phyloP scores from a whole-genome alignment of 257 asterid species.

The Salvia hispanica region DNA sequence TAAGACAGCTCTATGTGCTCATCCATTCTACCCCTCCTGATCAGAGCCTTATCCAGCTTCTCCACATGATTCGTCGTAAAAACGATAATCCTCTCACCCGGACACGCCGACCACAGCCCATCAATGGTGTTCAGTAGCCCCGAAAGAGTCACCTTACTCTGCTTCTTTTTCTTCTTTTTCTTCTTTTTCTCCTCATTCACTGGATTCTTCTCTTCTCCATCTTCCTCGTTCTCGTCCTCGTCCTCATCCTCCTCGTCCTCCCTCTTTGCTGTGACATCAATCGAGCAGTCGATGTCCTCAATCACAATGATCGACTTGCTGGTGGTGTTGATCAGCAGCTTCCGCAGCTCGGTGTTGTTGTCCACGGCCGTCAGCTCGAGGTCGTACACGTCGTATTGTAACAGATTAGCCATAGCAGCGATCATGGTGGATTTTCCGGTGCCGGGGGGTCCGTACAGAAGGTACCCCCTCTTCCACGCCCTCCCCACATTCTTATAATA shows the following conservation, averaged over 20 bases:
- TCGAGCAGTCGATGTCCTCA: conserved; percentile 63
- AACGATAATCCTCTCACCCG: conserved; percentile 50
- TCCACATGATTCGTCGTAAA: conserved; percentile 59
- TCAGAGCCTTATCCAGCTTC: conserved; percentile 61
- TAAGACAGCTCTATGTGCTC: conserved; percentile 53
- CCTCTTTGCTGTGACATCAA: conserved; percentile 54
- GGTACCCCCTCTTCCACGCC: conserved; percentile 66
- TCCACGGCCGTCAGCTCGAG: conserved; percentile 47
- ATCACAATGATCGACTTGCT: conserved; percentile 51
- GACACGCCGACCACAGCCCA: conserved; percentile 70
- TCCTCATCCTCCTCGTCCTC: not conserved
- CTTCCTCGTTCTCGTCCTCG: not conserved
- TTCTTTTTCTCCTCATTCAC: too few relatives aligned
- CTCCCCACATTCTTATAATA: conserved; percentile 57
- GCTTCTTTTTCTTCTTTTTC: not conserved
- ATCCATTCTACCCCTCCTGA: conserved; percentile 69
- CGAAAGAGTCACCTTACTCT: conserved; percentile 50
- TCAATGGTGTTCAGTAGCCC: conserved; percentile 66
- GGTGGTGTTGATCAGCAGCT: conserved; percentile 46
- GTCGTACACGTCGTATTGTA: conserved; percentile 51
- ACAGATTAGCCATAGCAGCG: conserved; percentile 56
- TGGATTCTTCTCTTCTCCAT: too few relatives aligned
- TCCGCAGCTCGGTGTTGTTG: conserved; percentile 53
- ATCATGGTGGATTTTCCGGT: conserved; percentile 61
- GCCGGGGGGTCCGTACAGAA: conserved; percentile 52